Evolutionary conservation across 768 basidiomycete species (phyloP).

Genomic region (Hemileccinum impolitum): DNA sequence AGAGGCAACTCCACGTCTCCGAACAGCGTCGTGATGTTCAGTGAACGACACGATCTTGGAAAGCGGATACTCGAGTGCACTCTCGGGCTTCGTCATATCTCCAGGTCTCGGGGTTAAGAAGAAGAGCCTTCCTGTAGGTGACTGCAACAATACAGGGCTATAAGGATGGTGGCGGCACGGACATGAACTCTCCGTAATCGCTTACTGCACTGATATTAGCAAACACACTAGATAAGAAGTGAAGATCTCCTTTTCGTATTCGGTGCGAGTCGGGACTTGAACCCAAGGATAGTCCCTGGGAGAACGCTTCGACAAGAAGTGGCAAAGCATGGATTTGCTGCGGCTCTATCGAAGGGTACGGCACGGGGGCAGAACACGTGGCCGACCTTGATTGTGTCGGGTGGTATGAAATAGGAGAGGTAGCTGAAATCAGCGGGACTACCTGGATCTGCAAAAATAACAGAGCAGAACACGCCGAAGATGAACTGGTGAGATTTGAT

Average conservation of each 20-base stretch:
- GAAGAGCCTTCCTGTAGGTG: constrained; percentile 71
- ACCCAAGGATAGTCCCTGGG: constrained; percentile 61
- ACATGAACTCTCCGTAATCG: constrained; percentile 8
- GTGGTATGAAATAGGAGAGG: constrained; percentile 56
- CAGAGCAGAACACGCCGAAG: constrained; percentile 60
- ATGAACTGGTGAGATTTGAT: constrained; percentile 85
- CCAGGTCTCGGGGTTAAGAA: constrained; percentile 68
- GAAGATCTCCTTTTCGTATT: constrained; percentile 70
- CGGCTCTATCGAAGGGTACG: constrained; percentile 57
- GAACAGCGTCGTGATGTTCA: constrained; percentile 82
- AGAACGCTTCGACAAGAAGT: constrained; percentile 86
- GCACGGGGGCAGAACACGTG: constrained; percentile 72
- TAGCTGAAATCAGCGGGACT: constrained; percentile 39
- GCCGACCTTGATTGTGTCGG: constrained; percentile 76
- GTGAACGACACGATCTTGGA: constrained; percentile 83
- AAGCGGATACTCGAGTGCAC: constrained; percentile 71
- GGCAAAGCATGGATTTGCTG: constrained; percentile 64
- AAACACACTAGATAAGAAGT: constrained; percentile 93
- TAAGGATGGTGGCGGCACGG: background rate
- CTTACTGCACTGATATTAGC: constrained; percentile 84
- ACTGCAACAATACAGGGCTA: constrained; percentile 39
- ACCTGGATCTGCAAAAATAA: constrained; percentile 65
- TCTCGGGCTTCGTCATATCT: constrained; percentile 43
- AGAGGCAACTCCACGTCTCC: constrained; percentile 83
- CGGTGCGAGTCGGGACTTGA: constrained; percentile 48